Evolutionary conservation across 2,329 filamentous ascomycete genomes (phyloP).

Genomic region (Ascochyta viciae-villosae): DNA sequence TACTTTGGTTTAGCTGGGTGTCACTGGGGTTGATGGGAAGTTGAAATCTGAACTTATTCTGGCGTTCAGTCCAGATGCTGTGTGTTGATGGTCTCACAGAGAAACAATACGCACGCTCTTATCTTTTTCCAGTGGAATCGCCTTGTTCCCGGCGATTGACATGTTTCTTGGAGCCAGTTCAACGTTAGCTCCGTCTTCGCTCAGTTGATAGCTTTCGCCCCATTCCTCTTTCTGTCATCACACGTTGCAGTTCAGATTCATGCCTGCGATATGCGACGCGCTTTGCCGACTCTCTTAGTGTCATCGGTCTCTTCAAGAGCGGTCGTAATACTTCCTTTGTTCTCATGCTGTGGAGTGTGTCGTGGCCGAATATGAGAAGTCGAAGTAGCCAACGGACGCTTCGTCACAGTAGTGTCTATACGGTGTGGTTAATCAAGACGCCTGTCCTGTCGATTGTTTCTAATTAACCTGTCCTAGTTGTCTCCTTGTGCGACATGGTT

Average conservation of each 20-base stretch:
- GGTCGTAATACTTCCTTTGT: neutral
- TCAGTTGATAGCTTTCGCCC: neutral
- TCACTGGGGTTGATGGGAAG: neutral
- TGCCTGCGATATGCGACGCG: neutral
- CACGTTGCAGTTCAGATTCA: neutral
- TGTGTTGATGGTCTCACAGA: neutral
- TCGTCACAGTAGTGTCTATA: too few relatives aligned
- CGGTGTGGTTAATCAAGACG: too few relatives aligned
- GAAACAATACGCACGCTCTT: neutral
- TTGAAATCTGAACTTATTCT: neutral
- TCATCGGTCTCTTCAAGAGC: neutral
- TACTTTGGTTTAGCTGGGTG: too few relatives aligned
- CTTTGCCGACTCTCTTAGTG: neutral
- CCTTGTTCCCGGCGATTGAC: neutral
- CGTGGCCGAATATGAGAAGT: neutral
- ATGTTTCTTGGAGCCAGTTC: neutral
- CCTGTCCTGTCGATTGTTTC: too few relatives aligned
- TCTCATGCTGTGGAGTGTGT: neutral
- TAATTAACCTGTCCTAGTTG: too few relatives aligned
- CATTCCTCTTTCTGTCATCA: neutral
- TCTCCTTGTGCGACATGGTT: neutral
- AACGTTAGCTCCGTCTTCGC: neutral
- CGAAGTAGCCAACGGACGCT: too few relatives aligned
- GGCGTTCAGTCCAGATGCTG: neutral
- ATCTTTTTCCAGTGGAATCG: neutral